Evolutionary conservation across 1,139 yeast species (phyloP).

Genomic region (Zygosaccharomyces pseudobailii): DNA sequence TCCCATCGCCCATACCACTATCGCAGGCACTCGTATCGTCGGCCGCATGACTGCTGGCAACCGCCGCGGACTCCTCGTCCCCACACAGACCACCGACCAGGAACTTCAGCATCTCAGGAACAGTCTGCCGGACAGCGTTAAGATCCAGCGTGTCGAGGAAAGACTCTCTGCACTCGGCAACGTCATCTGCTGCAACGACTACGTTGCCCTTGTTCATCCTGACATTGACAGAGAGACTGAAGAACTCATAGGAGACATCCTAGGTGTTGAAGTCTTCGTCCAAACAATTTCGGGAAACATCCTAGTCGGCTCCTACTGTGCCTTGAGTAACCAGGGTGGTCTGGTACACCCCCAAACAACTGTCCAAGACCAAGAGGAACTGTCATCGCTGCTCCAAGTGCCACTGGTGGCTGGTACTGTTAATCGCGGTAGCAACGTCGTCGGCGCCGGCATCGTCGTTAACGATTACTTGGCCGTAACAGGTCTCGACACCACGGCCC

Average conservation of each 20-base stretch:
- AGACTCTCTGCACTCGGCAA: constrained; percentile 95
- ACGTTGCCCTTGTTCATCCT: constrained; percentile 98
- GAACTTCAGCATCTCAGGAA: constrained; percentile 97
- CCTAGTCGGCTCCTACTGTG: constrained; percentile 92
- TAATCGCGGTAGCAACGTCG: constrained; percentile 94
- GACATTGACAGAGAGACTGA: constrained; percentile 99
- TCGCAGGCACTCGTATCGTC: constrained; percentile 95
- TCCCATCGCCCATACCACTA: constrained; percentile 95
- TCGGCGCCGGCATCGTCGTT: constrained; percentile 98
- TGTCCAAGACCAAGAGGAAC: constrained; percentile 96
- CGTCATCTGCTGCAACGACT: constrained; percentile 97
- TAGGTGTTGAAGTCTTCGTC: constrained; percentile 98
- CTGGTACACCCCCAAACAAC: constrained; percentile 97
- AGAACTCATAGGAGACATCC: constrained; percentile 96
- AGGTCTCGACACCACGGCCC: constrained; percentile 97
- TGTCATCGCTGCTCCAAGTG: constrained; percentile 89
- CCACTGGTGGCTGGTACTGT: constrained; percentile 99
- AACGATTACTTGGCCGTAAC: constrained; percentile 98
- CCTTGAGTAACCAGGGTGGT: constrained; percentile 96
- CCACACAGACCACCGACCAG: constrained; percentile 98
- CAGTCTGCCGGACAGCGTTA: constrained; percentile 92
- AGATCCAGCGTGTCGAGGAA: constrained; percentile 97
- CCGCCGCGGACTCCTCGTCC: constrained; percentile 94
- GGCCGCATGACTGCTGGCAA: constrained; percentile 99
- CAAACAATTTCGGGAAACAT: constrained; percentile 99